Percentiles rank a stretch among this genome's conserved stretches.
These are phyloP conservation scores for Metrosideros polymorpha DNA, from an alignment of 441 rosid genomes.

Conservation along the genomic window DNA sequence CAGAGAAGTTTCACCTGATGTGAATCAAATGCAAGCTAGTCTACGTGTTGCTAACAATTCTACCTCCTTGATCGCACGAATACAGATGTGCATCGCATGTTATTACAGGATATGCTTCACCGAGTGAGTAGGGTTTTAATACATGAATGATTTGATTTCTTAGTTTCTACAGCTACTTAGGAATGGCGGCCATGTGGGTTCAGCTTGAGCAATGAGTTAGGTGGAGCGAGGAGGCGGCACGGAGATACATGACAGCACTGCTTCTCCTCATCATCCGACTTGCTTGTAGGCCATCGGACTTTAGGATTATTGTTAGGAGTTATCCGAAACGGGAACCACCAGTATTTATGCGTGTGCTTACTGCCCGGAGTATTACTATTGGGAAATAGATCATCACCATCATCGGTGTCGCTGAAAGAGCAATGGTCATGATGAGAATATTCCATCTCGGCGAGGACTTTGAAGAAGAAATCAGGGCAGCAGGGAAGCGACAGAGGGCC, in stretches of 20 bases:
- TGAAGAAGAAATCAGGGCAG: slow-evolving; percentile 39
- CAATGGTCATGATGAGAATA: neutral
- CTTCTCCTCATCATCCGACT: neutral
- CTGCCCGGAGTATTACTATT: neutral
- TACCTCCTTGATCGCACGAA: neutral
- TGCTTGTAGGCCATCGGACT: neutral
- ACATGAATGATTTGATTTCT: neutral
- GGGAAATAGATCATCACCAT: neutral
- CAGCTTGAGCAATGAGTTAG: neutral
- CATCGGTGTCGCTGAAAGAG: neutral
- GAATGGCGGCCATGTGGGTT: neutral
- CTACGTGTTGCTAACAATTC: neutral
- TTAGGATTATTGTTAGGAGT: neutral
- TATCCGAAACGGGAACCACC: neutral
- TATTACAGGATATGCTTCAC: neutral
- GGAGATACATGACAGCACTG: neutral
- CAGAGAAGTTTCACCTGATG: neutral
- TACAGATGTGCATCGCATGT: neutral
- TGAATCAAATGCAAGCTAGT: neutral
- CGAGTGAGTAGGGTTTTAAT: neutral
- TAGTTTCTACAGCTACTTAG: neutral
- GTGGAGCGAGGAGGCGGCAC: neutral
- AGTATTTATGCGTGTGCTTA: neutral
- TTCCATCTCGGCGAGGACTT: slow-evolving; percentile 13
- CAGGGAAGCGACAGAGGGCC: slow-evolving; percentile 60